These are phyloP conservation scores for Zizania latifolia DNA, from an alignment of 176 grass and related monocot genomes.

Conservation along the genomic window DNA sequence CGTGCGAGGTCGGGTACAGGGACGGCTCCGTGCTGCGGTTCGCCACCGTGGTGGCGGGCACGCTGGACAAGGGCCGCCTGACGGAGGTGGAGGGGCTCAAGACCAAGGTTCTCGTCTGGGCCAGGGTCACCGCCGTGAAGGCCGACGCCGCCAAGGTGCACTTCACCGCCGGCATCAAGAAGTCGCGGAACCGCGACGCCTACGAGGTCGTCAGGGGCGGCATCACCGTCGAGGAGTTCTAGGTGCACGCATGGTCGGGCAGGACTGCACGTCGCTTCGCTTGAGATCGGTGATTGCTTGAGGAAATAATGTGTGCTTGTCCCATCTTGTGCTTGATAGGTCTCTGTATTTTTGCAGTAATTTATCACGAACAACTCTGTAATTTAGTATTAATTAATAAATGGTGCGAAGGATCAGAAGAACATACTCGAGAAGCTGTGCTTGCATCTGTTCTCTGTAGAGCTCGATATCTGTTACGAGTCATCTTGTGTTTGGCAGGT, in stretches of 20 bases:
- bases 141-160: slow-evolving; percentile 72
- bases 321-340: background rate
- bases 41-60: slow-evolving; percentile 46
- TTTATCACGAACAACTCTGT: background rate
- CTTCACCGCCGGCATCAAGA: slow-evolving; percentile 73
- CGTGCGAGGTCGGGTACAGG: slow-evolving; percentile 84
- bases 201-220: slow-evolving; percentile 68
- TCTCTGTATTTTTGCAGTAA: background rate
- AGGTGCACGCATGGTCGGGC: background rate
- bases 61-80: slow-evolving; percentile 59
- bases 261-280: background rate
- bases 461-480: too few relatives aligned
- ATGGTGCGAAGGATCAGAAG: too few relatives aligned
- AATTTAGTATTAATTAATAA: too few relatives aligned
- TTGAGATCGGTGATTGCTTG: background rate
- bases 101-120: slow-evolving; percentile 92
- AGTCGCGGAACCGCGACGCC: slow-evolving; percentile 57
- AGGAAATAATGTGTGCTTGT: slow-evolving; percentile 5
- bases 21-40: slow-evolving; percentile 84
- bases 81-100: slow-evolving; percentile 72
- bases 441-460: too few relatives aligned
- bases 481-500: background rate
- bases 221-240: slow-evolving; percentile 68
- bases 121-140: slow-evolving; percentile 67
- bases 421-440: too few relatives aligned